Evolutionary conservation across 768 basidiomycete genomes (phyloP).

Genomic region (Mycena rosella): DNA sequence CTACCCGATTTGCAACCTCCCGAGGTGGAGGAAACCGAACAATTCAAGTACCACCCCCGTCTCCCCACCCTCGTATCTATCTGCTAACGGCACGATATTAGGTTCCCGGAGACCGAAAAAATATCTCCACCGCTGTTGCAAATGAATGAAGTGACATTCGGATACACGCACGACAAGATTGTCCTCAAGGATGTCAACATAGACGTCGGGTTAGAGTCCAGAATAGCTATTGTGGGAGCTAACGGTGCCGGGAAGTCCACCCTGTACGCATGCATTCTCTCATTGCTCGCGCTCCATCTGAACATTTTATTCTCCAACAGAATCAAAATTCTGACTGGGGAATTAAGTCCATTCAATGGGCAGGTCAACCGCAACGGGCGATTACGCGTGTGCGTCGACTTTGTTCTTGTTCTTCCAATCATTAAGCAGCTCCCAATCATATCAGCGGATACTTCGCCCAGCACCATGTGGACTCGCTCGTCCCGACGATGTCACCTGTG

Average conservation of each 20-base stretch:
- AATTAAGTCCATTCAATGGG: slow-evolving; percentile 79
- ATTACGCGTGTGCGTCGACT: slow-evolving; percentile 77
- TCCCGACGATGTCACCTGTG: slow-evolving; percentile 89
- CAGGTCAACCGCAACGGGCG: slow-evolving; percentile 93
- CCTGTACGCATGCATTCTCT: slow-evolving; percentile 61
- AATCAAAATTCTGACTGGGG: slow-evolving; percentile 93
- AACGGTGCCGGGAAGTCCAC: slow-evolving; percentile 99
- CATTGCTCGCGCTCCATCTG: slow-evolving; percentile 16
- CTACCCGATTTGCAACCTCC: slow-evolving; percentile 94
- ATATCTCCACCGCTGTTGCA: slow-evolving; percentile 96
- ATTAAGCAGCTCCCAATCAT: slow-evolving; percentile 3
- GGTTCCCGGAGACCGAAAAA: slow-evolving; percentile 97
- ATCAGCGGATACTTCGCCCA: slow-evolving; percentile 91
- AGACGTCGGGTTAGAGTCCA: slow-evolving; percentile 93
- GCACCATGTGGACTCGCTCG: slow-evolving; percentile 94
- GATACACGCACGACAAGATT: slow-evolving; percentile 82
- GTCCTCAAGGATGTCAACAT: slow-evolving; percentile 87
- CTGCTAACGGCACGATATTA: slow-evolving; percentile 43
- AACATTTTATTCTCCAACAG: slow-evolving; percentile 52
- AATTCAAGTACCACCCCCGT: slow-evolving; percentile 76
- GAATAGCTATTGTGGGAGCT: slow-evolving; percentile 95
- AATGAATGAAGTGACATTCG: slow-evolving; percentile 91
- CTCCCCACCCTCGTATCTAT: neutral
- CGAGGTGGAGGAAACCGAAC: slow-evolving; percentile 92
- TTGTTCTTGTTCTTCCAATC: neutral